Evolutionary conservation across 106 monocot genomes (phyloP).

Genomic region (Allium fistulosum): DNA sequence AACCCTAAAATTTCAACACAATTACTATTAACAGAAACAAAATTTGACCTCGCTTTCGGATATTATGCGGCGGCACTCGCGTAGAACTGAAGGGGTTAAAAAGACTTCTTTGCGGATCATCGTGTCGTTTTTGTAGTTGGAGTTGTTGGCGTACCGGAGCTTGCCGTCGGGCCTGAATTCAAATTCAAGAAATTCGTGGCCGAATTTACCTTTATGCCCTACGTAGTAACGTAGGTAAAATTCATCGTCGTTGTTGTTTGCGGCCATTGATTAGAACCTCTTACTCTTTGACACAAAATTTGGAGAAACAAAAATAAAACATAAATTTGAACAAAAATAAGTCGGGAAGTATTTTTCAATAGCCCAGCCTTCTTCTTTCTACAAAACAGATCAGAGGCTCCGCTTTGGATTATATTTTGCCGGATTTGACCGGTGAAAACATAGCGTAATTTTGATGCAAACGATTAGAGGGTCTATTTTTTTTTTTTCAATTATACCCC

Average conservation of each 20-base stretch:
- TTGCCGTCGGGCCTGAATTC: constrained; percentile 78
- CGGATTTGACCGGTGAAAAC: too few species aligned
- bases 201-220: constrained; percentile 69
- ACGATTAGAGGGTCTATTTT: too few species aligned
- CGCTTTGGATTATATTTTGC: too few species aligned
- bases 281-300: neutral
- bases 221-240: constrained; percentile 74
- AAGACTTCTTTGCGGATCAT: constrained; percentile 75
- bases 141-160: constrained; percentile 74
- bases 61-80: constrained; percentile 69
- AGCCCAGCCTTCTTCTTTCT: too few species aligned
- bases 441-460: too few species aligned
- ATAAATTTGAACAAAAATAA: too few species aligned
- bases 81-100: constrained; percentile 44
- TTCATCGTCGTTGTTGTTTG: constrained; percentile 11
- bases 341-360: too few species aligned
- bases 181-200: constrained; percentile 70
- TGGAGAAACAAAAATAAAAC: too few species aligned
- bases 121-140: constrained; percentile 77
- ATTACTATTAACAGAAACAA: neutral
- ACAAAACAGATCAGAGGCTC: too few species aligned
- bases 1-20: constrained; percentile 2
- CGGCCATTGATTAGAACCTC: neutral
- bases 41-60: constrained; percentile 42
- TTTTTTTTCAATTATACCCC: too few species aligned